A percentile compares a stretch with the other conserved stretches of the same genome.
Evolutionary conservation across 495 filamentous ascomycete species (phyloP).

Genomic region (Daldinia loculata): DNA sequence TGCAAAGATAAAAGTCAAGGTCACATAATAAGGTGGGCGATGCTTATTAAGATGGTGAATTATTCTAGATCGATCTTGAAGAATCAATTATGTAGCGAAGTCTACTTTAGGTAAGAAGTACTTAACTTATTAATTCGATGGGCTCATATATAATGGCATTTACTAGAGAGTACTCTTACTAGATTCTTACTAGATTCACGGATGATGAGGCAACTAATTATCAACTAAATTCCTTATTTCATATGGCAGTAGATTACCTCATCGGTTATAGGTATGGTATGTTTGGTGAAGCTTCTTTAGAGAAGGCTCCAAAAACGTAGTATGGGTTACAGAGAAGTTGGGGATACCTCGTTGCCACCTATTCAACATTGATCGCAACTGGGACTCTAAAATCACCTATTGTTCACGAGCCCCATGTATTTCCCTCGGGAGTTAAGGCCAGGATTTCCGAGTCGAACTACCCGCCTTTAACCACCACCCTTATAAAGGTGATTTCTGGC

Average conservation of each 20-base stretch:
- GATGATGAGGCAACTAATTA: not conserved
- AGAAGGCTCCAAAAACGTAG: slow-evolving; percentile 10
- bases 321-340: slow-evolving; percentile 17
- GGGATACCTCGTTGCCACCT: slow-evolving; percentile 1
- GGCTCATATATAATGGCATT: not conserved
- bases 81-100: not conserved
- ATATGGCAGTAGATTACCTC: slow-evolving; percentile 18
- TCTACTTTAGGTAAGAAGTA: not conserved
- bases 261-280: slow-evolving; percentile 3
- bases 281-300: not conserved
- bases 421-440: not conserved
- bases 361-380: slow-evolving; percentile 3
- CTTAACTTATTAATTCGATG: not conserved
- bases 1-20: no score
- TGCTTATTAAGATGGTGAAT: no score
- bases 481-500: not conserved
- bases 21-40: no score
- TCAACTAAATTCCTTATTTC: slow-evolving; percentile 19
- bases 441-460: not conserved
- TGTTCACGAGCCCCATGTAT: not conserved
- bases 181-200: not conserved
- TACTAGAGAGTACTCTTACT: not conserved
- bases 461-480: not conserved
- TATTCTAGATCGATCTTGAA: no score
- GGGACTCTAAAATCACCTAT: slow-evolving; percentile 9